Evolutionary conservation across 2,329 filamentous ascomycete genomes (phyloP).

Genomic region (Exophiala spinifera): DNA sequence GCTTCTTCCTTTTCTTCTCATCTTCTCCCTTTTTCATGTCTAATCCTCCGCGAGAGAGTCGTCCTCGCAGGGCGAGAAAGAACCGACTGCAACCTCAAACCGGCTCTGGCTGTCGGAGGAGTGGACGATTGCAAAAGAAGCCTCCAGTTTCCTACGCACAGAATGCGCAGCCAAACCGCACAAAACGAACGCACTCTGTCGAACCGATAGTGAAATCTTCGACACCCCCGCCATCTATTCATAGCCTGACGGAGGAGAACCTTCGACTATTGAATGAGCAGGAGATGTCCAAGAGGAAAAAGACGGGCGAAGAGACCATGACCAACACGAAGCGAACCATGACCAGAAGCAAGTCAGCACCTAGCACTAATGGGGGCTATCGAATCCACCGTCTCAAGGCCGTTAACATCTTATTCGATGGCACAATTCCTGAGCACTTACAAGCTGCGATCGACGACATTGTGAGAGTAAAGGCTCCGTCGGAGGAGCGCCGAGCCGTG

Average conservation of each 20-base stretch:
- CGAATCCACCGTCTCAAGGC: conserved; percentile 1
- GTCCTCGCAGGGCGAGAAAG: conserved; percentile 1
- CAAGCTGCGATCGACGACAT: conserved; percentile 5
- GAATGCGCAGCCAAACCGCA: conserved; percentile 1
- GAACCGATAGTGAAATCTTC: conserved; percentile 2
- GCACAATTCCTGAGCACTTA: neutral
- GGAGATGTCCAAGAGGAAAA: conserved; percentile 5
- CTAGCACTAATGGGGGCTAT: conserved; percentile 9
- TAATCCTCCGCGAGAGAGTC: conserved; percentile 3
- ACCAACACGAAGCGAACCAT: conserved; percentile 4
- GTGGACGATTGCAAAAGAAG: conserved; percentile 6
- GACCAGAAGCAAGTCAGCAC: conserved; percentile 3
- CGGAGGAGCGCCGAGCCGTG: conserved; percentile 3
- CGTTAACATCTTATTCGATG: conserved; percentile 8
- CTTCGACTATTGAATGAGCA: conserved; percentile 3
- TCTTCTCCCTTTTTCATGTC: neutral
- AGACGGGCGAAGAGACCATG: conserved; percentile 3
- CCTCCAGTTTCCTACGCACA: conserved; percentile 7
- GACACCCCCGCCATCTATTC: conserved; percentile 3
- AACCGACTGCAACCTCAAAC: conserved; percentile 5
- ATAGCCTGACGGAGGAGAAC: conserved; percentile 8
- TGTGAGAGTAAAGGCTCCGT: conserved; percentile 2
- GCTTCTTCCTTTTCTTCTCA: neutral
- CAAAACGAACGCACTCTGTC: conserved; percentile 1
- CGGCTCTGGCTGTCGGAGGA: conserved; percentile 7